Base-by-base conservation (phyloP, 768 basidiomycete species). In the Tulasnella calospora region DNA sequence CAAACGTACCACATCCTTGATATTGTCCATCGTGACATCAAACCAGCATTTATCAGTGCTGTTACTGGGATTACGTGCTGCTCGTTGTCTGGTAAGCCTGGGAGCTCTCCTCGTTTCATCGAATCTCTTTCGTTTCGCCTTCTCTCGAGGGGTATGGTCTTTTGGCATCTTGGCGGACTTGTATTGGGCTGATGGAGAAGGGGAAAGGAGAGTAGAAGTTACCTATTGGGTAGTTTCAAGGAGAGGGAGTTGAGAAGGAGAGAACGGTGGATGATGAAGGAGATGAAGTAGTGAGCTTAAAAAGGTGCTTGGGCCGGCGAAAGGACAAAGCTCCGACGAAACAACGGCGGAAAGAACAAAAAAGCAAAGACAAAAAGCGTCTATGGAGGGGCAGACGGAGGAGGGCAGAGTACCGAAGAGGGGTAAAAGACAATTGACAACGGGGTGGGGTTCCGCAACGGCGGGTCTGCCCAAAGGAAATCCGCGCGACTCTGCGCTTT, bases 381-480 rank as follows among this genome's bases (percentile, higher is more conserved):
- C 3, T 15, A 15, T 67, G 30, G 7, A n/a, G 13, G 23, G 30
- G 30, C 15, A 27, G 23, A 33, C 12, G 33, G 61, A 67, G 61
- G 61, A 30, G 61, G 15, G 17, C 27, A 15, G 33, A 30, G 61
- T 67, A 35, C 13, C 17, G 30, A 30, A 35, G 33, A 67, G 61
- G 33, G 61, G 61, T 30, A 35, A 35, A 67, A 17, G 61, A 67
- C 61, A 33, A 35, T 15, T 35, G 27, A 67, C 61, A 67, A 12
- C 7, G 30, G 61, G 27, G 33, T 35, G 61, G 33, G 61, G n/a
- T 35, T 67, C 61, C 27, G 61, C 61, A 17, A 67, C 61, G 61
- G 61, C 61, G 61, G 61, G 61, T 67, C 61, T 30, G 61, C 61
- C 61, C 61, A 67, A 67, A 67, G 61, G 61, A 67, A 35, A 67